Evolutionary conservation across 768 basidiomycete species (phyloP), one percentile per base, ranked within the genome.

Genomic region (Russula sp.): DNA sequence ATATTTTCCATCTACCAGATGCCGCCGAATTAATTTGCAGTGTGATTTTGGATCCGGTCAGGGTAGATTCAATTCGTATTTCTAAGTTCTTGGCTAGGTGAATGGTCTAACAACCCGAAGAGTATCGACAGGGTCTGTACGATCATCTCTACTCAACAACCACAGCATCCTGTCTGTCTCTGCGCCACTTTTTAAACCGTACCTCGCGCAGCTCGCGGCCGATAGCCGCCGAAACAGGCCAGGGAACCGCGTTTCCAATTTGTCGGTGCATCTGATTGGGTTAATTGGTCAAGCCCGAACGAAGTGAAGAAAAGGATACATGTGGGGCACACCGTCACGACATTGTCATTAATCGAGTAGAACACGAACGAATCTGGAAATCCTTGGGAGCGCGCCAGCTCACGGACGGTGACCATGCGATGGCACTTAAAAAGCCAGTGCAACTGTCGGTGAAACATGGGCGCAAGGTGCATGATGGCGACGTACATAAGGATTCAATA

Each of bases 211-310:
- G 76, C 68, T 88, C 82, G 20, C 82, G 77, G 20, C 87, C 89
- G 7, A 92, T 73, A 0, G 89, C 90, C 22, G 73, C 71, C 16
- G 79, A 80, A 6, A 92, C 75, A 2, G 77, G 86, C 76, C 85
- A 81, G 1, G 90, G 85, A 3, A 91, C 87, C 0, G 89, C 88
- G 69, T 91, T 91, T 14, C 89, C 89, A 64, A 92, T 89, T 61
- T 89, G 88, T 34, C 88, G 78, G 68, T 89, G 88, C 78, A 91
- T 87, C 88, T 91, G 32, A 35, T 44, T 9, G 11, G 37, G 32
- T 20, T 10, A 16, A 20, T 2, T 6, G 11, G 37, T 45, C 22
- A 22, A 4, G 14, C 31, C 10, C 4, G 18, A 22, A 37, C 9
- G 7, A 40, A 34, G 1, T 27, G 13, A 3, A 14, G 27, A 20